Conservation (phyloP, 1,284 basidiomycete species). For the Moesziomyces sp. region DNA sequence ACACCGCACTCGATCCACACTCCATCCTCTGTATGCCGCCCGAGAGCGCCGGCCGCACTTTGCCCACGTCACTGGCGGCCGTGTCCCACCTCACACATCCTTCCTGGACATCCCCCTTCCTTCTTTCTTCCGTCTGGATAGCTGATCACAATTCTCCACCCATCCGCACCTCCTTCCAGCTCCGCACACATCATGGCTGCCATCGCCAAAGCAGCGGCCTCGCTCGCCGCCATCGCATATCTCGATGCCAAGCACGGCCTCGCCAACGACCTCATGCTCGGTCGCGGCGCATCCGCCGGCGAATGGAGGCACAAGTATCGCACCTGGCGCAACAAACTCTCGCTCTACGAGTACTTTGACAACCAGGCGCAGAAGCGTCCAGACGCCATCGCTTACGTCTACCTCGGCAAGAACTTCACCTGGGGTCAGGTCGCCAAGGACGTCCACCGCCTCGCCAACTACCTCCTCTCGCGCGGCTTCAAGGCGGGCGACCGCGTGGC, state of each 20-base stretch:
- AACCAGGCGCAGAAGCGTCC: slow-evolving; percentile 41
- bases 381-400: slow-evolving; percentile 55
- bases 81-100: too few relatives aligned
- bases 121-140: neutral
- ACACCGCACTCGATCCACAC: neutral
- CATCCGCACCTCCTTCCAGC: neutral
- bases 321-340: slow-evolving; percentile 46
- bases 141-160: neutral
- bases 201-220: slow-evolving; percentile 55
- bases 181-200: slow-evolving; percentile 23
- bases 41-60: too few relatives aligned
- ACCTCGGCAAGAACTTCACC: slow-evolving; percentile 54
- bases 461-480: slow-evolving; percentile 51
- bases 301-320: slow-evolving; percentile 46
- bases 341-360: slow-evolving; percentile 57
- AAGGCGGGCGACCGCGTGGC: slow-evolving; percentile 59
- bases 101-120: neutral
- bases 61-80: too few relatives aligned
- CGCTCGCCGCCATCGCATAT: slow-evolving; percentile 57
- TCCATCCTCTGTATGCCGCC: neutral
- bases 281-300: slow-evolving; percentile 22
- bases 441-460: slow-evolving; percentile 55
- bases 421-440: slow-evolving; percentile 55
- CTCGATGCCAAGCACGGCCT: slow-evolving; percentile 62
- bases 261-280: slow-evolving; percentile 44